Evolutionary conservation across 1,284 basidiomycete genomes (phyloP), one percentile per base, ranked within the genome.

Genomic region (Leccinum laetum): DNA sequence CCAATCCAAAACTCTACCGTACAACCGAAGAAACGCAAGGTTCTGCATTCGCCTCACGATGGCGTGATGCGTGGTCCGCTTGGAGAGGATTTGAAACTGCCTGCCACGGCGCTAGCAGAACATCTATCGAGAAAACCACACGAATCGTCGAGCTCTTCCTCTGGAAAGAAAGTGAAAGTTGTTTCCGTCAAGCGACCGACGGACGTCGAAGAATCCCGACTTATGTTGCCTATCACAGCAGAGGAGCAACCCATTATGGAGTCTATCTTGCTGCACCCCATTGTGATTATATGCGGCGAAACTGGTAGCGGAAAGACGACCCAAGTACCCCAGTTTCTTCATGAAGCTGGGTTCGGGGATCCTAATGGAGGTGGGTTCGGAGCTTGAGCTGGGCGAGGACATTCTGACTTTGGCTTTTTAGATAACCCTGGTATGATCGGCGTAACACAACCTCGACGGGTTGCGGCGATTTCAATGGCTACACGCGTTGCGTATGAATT

Each of bases 231-330:
- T 3, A 95, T 99, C 65, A 86, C 96, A 7, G 89, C 91, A 13
- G 96, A 99, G 77, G 98, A 99, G 74, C 96, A 99, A 74, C 84
- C 87, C 4, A 95, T 99, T 63, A 92, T 99, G 85, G 95, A 98
- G 74, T 88, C 94, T 2, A 89, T 99, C 61, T 79, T 95, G 65
- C 82, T 98, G 62, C 90, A 99, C 73, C 87, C 92, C 76, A 93
- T 98, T 24, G 89, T 96, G 55, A 86, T 99, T 61, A 94, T 99
- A 63, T 94, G 98, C 62, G 96, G 97, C 64, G 96, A 98, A 81
- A 99, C 98, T 6, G 98, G 98, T 65, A 97, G 94, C 73, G 98
- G 98, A 61, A 99, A 99, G 80, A 99, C 98, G 1, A 99, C 98
- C 0, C 98, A 99, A 77, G 90, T 99, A 2, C 98, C 98, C 4